Conservation (phyloP, 2,329 filamentous ascomycete genomes). For the Fusarium pininemorale region DNA sequence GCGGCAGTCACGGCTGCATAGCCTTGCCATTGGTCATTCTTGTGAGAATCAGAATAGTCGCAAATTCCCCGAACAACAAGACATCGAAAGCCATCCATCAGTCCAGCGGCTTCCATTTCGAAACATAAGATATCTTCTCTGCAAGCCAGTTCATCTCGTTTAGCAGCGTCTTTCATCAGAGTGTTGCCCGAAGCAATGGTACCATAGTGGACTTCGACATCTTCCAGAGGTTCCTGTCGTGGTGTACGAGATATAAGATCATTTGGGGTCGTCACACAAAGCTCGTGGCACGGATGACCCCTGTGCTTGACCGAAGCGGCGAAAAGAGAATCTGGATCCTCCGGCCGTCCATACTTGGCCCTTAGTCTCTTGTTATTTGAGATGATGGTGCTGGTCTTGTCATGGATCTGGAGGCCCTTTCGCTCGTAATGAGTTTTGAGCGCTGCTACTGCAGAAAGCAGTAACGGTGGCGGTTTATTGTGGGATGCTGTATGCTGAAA, state of each 20-base stretch:
- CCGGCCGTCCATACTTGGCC: background rate
- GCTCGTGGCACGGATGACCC: accelerated
- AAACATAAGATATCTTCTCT: background rate
- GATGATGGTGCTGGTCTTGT: accelerated
- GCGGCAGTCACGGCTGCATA: background rate
- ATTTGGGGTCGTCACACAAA: accelerated
- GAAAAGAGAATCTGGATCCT: background rate
- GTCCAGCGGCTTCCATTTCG: background rate
- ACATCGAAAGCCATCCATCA: background rate
- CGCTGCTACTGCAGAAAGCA: accelerated
- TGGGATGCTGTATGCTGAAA: accelerated
- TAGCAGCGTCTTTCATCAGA: accelerated
- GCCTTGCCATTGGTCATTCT: background rate
- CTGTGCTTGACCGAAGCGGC: accelerated
- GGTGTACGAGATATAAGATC: accelerated
- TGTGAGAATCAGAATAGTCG: background rate
- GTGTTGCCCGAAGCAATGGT: background rate
- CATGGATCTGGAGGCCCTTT: background rate
- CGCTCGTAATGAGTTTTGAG: background rate
- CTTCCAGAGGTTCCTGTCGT: accelerated
- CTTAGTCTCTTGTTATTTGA: accelerated
- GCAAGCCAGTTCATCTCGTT: background rate
- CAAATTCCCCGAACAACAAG: background rate
- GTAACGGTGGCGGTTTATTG: accelerated
- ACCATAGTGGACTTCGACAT: background rate